Evolutionary conservation across 83 land plant species (phyloP), one percentile per base, ranked within the genome.

Genomic region (Thuja plicata): DNA sequence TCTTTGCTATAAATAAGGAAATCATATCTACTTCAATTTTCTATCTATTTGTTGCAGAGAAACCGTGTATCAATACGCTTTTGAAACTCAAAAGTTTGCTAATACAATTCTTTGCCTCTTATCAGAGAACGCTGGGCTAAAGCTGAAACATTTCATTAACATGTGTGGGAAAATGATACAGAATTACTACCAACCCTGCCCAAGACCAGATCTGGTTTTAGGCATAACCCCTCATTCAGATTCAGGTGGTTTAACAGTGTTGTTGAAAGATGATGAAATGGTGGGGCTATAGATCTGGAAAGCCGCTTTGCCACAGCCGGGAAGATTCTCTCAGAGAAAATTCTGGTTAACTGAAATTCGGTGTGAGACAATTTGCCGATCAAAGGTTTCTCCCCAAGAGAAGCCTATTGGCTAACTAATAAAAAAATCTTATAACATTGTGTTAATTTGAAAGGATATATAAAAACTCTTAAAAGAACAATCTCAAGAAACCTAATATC

Each of bases 101-200:
- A 92, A 87, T 71, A 92, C 87, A 71, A 40, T 94, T 79, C 77
- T 90, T 87, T 92, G 90, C 79, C 87, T 90, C 1, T 89, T 94
- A 90, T 90, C 90, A 34, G 91, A 90, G 71, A 94, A 92, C 74
- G 73, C 91, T 32, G 94, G 94, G 2, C 87, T 94, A 16, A 91
- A 89, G 60, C 87, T 87, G 24, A 94, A 92, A 1, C 85, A 89
- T 89, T 90, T 94, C 54, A 89, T 89, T 85, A 87, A 84, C 30
- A 89, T 89, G 27, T 94, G 91, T 87, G 41, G 50, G 19, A 34
- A 38, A 34, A 62, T 85, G 34, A 80, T 87, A 17, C 41, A 34
- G 40, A 24, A 45, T 35, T 57, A 91, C 81, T 91, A 91, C 54
- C 92, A 90, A 30, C 90, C 92, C 0, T 91, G 92, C 88, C 92